Evolutionary conservation across 208 protist genomes (phyloP), one percentile per base, ranked within the genome.

Genomic region (Leishmania lainsoni): DNA sequence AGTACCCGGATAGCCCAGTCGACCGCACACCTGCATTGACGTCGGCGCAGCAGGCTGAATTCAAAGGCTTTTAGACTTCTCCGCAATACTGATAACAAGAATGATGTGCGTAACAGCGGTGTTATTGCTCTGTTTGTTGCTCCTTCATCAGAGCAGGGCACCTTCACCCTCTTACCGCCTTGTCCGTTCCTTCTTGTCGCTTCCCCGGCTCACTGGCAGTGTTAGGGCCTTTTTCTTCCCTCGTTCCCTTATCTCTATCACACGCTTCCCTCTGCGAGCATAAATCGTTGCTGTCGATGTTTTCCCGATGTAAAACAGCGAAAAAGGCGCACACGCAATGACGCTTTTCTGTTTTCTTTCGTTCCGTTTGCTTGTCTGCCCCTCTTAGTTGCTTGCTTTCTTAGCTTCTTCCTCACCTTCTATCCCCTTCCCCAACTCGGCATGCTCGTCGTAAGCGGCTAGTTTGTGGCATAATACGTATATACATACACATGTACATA

Each of bases 1-100:
- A 88, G 78, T 96, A 96, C 84, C 92, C 94, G 68, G 93, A 97
- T 63, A 96, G 91, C 75, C 85, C 87, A 9, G 91, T 94, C 51
- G 91, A 96, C 84, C 89, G 90, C 51, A 78, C 69, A 5, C 76
- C 84, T 10, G 83, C 85, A 42, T 81, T 97, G 61, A 95, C 91
- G 16, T 26, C 90, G 9, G 91, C 92, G 5, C 95, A 98, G 79
- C 95, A 98, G 83, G 89, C 90, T 0, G 91, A 95, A 85, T 98
- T 98, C 78, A 89, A 88, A 94, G 20, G 94, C 94, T 58, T 97
- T 98, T 77, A 93, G 94, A 17, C 86, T 88, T 32, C 35, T n/a
- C 3, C 42, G 26, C 5, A 0, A 9, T 4, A 10, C n/a, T 3
- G 32, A 20, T 32, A 72, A 42, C 68, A 20, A 52, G 68, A 5